Evolutionary conservation across 352 stramenopile genomes (phyloP).

Genomic region (Poterioochromonas sp.): DNA sequence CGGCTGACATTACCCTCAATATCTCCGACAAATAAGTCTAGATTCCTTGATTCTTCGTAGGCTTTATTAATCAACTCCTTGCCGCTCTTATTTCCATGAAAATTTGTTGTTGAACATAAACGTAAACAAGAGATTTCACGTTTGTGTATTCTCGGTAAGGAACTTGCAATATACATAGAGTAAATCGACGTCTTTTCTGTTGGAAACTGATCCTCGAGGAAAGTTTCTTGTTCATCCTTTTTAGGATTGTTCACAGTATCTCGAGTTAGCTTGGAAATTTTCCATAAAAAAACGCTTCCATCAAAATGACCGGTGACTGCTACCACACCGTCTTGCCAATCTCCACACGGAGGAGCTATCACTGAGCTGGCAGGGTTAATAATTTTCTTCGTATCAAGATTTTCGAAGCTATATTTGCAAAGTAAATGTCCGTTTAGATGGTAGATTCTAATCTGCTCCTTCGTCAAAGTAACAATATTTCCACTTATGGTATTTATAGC

Average conservation of each 20-base stretch:
- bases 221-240: too few relatives aligned
- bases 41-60: neutral
- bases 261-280: too few relatives aligned
- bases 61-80: neutral
- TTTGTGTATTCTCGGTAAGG: neutral
- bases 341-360: neutral
- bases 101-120: neutral
- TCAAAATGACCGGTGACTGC: constrained; percentile 31
- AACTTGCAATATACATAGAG: neutral
- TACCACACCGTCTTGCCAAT: constrained; percentile 33
- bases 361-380: neutral
- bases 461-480: constrained; percentile 41
- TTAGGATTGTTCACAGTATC: too few relatives aligned
- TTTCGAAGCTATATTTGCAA: constrained; percentile 20
- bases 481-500: constrained; percentile 44
- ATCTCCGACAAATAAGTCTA: constrained; percentile 22
- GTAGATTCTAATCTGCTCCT: constrained; percentile 43
- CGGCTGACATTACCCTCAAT: neutral
- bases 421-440: constrained; percentile 45
- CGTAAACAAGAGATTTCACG: neutral
- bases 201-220: too few relatives aligned
- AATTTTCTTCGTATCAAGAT: neutral
- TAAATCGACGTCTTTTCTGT: too few relatives aligned
- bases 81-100: too few relatives aligned
- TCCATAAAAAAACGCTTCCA: constrained; percentile 32